Percentiles rank a stretch among this genome's conserved stretches.
Evolutionary conservation across 306 rosid genomes (phyloP).

Genomic region (Elaeagnus macrophylla): DNA sequence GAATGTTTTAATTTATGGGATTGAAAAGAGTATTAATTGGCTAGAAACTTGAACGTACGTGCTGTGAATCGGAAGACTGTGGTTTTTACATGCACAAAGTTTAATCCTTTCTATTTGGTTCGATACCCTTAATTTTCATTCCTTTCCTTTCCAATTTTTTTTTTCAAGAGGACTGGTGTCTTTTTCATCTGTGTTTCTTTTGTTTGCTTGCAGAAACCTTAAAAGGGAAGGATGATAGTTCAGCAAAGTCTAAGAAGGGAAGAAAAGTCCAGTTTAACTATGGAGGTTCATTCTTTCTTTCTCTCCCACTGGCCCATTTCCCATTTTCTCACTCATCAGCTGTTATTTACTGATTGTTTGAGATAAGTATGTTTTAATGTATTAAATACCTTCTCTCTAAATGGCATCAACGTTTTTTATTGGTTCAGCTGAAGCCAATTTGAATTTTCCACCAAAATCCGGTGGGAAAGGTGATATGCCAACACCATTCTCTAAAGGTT

Average conservation of each 20-base stretch:
- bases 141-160: not conserved
- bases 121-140: not conserved
- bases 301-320: not conserved
- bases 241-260: constrained; percentile 49
- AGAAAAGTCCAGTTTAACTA: constrained; percentile 65
- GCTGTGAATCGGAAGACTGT: not conserved
- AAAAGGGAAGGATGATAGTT: constrained; percentile 73
- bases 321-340: not conserved
- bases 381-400: constrained; percentile 1
- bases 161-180: not conserved
- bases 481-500: constrained; percentile 28
- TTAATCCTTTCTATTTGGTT: not conserved
- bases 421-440: constrained; percentile 28
- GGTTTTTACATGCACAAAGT: not conserved
- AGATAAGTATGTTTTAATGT: constrained; percentile 1
- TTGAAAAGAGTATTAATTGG: too few species aligned
- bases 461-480: constrained; percentile 31
- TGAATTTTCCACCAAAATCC: constrained; percentile 19
- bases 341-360: constrained; percentile 2
- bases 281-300: constrained; percentile 38
- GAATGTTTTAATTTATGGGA: too few species aligned
- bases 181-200: constrained; percentile 9
- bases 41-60: too few species aligned
- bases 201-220: constrained; percentile 27
- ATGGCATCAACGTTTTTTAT: constrained; percentile 5